Percentiles rank a stretch among this genome's conserved stretches.
phyloP scores from a whole-genome alignment of 2,329 filamentous ascomycete genomes.

The Cladobotryum protrusum region DNA sequence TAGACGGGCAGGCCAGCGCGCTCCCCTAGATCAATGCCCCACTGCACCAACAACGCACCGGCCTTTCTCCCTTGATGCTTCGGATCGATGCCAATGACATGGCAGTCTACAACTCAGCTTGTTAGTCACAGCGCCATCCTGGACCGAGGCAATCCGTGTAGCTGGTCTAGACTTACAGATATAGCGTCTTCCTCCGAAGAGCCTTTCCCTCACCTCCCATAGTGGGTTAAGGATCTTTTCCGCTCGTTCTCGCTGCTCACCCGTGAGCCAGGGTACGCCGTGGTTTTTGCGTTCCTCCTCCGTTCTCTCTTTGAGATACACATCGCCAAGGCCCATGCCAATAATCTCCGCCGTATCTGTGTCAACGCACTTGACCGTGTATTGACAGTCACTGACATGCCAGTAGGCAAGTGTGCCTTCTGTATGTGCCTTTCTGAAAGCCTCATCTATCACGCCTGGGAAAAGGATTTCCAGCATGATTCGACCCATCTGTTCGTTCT shows the following conservation, averaged over 20 bases:
- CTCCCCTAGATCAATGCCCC: conserved; percentile 30
- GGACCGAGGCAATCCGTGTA: no score
- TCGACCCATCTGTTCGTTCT: conserved; percentile 30
- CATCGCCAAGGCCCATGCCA: conserved; percentile 42
- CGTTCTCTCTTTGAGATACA: conserved; percentile 31
- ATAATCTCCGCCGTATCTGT: conserved; percentile 35
- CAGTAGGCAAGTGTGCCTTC: conserved; percentile 34
- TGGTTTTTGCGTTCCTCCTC: conserved; percentile 37
- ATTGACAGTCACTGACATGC: conserved; percentile 34
- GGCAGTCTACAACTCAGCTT: conserved; percentile 21
- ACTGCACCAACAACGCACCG: conserved; percentile 36
- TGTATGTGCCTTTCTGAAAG: conserved; percentile 38
- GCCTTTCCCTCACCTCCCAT: conserved; percentile 34
- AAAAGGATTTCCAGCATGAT: conserved; percentile 39
- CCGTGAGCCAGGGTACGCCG: conserved; percentile 40
- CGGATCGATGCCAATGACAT: conserved; percentile 40
- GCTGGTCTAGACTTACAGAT: conserved; percentile 31
- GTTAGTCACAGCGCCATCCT: no score
- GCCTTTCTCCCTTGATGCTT: conserved; percentile 36
- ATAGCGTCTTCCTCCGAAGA: conserved; percentile 33
- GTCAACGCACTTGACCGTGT: conserved; percentile 44
- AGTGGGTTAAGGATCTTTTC: conserved; percentile 36
- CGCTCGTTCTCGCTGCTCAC: conserved; percentile 36
- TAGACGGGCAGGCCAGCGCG: conserved; percentile 37
- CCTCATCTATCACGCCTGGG: conserved; percentile 27